Evolutionary conservation across 306 rosid genomes (phyloP), one percentile per base, ranked within the genome.

Genomic region (Pyrus pyrifolia): DNA sequence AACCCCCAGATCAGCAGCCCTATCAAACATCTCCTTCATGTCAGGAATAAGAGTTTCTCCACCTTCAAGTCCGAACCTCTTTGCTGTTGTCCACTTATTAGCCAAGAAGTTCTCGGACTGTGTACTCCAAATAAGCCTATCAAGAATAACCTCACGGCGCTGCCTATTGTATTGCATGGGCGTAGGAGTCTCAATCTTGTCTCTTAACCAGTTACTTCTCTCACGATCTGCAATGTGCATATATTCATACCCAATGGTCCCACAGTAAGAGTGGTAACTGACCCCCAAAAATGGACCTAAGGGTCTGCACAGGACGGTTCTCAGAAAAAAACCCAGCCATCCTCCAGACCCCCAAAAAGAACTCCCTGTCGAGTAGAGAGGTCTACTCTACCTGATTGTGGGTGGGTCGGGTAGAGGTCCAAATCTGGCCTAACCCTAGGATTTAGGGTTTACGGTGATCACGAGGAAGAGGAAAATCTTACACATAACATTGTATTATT

Each of bases 271-370:
- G 2, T 25, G 27, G 27, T 25, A 25, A 25, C 27, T 25, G 27
- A 25, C 27, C 27, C 25, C 25, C 25, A 25, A 25, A 1, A 63
- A 92, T 95, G 76, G 97, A 88, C 57, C 97, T 83, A 69, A 95
- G 97, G 68, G 99, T 95, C 77, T 95, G 97, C 18, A 95, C 96
- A 0, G 97, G 97, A 52, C 97, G 93, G 78, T 95, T 95, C 89
- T 95, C 99, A 10, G 97, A 95, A 81, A 95, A 89, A 86, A 95
- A 95, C 35, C 99, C 99, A 76, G 96, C 38, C 97, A 92, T 92
- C 81, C 85, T 90, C 97, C 99, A 95, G 69, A 90, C 96, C n/a
- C 99, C 99, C 75, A 92, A 73, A 77, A 95, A 95, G 84, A 95
- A 95, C 51, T 95, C 99, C 70, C 99, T 85, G 72, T 95, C 99